Percentiles rank a stretch among this genome's conserved stretches.
Conservation (phyloP, 1,284 basidiomycete genomes). For the Limonomyces culmigenus region DNA sequence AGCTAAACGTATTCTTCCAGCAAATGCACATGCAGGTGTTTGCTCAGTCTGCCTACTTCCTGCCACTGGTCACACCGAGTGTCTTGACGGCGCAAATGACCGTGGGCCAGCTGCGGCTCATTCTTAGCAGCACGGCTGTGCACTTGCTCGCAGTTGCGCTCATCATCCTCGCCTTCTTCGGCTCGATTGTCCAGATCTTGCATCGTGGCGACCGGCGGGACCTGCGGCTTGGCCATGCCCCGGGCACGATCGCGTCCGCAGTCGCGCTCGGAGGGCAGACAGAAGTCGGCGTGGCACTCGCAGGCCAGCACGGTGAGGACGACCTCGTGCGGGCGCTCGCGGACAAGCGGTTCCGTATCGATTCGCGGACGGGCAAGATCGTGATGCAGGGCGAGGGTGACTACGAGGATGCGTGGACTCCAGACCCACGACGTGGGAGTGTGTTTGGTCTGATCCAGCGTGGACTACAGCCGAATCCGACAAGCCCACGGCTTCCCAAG, state of each 20-base stretch:
- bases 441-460: too few relatives aligned
- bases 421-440: too few relatives aligned
- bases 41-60: constrained; percentile 31
- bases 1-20: constrained; percentile 10
- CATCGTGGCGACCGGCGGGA: constrained; percentile 24
- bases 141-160: constrained; percentile 26
- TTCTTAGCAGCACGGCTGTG: constrained; percentile 21
- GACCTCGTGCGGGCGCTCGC: constrained; percentile 22
- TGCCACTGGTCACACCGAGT: constrained; percentile 17
- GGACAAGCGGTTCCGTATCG: constrained; percentile 29
- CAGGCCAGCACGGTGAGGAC: constrained; percentile 16
- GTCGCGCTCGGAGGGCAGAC: constrained; percentile 33
- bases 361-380: constrained; percentile 27
- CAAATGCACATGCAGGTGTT: constrained; percentile 30
- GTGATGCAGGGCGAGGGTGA: constrained; percentile 32
- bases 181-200: constrained; percentile 23
- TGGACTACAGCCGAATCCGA: too few relatives aligned
- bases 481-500: too few relatives aligned
- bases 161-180: constrained; percentile 24
- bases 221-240: constrained; percentile 25
- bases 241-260: constrained; percentile 36
- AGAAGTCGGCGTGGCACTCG: constrained; percentile 24
- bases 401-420: constrained; percentile 14
- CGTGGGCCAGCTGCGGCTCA: constrained; percentile 26
- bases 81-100: constrained; percentile 23